Percentiles rank a stretch among this genome's conserved stretches.
Evolutionary conservation across 768 basidiomycete genomes (phyloP).

Genomic region (Macrolepiota fuliginosa): DNA sequence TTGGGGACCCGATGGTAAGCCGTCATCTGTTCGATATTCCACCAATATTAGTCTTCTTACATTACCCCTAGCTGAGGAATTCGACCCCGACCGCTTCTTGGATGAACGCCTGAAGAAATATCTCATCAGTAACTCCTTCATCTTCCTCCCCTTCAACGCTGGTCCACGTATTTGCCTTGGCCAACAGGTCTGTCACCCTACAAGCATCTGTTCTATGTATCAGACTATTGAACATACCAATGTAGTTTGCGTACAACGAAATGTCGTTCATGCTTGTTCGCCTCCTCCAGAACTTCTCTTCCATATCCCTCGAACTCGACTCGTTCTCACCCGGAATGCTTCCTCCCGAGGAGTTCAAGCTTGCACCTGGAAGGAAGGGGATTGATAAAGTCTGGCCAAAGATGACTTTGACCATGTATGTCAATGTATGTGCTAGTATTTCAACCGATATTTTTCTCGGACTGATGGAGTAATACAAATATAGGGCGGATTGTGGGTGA

Average conservation of each 20-base stretch:
- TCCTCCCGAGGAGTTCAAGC: constrained; percentile 47
- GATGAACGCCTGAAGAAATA: constrained; percentile 63
- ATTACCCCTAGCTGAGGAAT: constrained; percentile 47
- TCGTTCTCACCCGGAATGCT: constrained; percentile 43
- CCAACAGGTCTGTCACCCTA: constrained; percentile 41
- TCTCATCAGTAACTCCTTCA: constrained; percentile 61
- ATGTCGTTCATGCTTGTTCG: constrained; percentile 65
- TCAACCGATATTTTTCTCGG: background rate
- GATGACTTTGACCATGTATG: constrained; percentile 54
- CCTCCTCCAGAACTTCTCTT: constrained; percentile 56
- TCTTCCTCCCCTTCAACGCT: constrained; percentile 68
- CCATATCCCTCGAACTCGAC: constrained; percentile 42
- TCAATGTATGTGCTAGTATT: constrained; percentile 28
- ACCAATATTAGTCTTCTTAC: background rate
- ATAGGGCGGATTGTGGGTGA: constrained; percentile 56
- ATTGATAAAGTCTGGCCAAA: constrained; percentile 52
- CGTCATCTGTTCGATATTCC: background rate
- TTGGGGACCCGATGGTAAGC: constrained; percentile 69
- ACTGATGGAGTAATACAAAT: background rate
- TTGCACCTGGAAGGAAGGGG: constrained; percentile 42
- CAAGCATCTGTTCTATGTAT: background rate
- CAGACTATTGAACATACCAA: background rate
- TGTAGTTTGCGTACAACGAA: constrained; percentile 55
- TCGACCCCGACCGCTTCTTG: constrained; percentile 72
- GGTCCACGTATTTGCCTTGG: constrained; percentile 60